Base-by-base conservation (phyloP, 495 filamentous ascomycete species). In the Oleoguttula mirabilis region DNA sequence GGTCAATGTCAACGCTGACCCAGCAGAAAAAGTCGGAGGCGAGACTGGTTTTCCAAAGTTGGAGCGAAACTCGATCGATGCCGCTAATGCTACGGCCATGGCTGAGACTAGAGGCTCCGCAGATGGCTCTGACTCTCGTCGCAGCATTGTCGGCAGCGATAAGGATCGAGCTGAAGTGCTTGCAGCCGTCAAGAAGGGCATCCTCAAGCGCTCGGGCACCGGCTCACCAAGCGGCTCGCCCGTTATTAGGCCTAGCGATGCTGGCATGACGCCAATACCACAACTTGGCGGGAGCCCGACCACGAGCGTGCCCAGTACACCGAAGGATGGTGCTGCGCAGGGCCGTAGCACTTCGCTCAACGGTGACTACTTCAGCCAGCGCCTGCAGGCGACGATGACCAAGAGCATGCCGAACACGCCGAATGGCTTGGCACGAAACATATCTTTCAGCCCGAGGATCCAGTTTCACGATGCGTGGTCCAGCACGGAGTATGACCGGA, bases 391-490 rank as follows among this genome's bases (percentile, higher is more conserved):
- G 20, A 66, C 69, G 28, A 77, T 84, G 22, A 59, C 68, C 4
- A 84, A 81, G 63, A 87, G 85, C 56, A 73, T 80, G 12, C 85
- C 86, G 5, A 70, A 68, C 30, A 88, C 86, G 12, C 88, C 88
- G 2, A 73, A 77, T 40, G 65, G 73, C n/a, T 61, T 62, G 22
- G 74, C 75, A 45, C 79, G 82, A 45, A 83, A 77, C 59, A 88
- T 94, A 40, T 80, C 76, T 24, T 99, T 95, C 60, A 95, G 82
- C 58, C 88, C 90, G 43, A 76, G 88, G 19, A 87, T 96, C 38
- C 77, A 90, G 43, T 95, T 93, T 57, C 78, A 94, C 56, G 90
- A 99, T 55, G 95, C 84, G 12, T 96, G 90, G 88, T 84, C 88
- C 4, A 83, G 77, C 53, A 79, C 78, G 44, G 90, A 99, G 64